Evolutionary conservation across 2,329 filamentous ascomycete species (phyloP).

Genomic region (Capronia epimyces): DNA sequence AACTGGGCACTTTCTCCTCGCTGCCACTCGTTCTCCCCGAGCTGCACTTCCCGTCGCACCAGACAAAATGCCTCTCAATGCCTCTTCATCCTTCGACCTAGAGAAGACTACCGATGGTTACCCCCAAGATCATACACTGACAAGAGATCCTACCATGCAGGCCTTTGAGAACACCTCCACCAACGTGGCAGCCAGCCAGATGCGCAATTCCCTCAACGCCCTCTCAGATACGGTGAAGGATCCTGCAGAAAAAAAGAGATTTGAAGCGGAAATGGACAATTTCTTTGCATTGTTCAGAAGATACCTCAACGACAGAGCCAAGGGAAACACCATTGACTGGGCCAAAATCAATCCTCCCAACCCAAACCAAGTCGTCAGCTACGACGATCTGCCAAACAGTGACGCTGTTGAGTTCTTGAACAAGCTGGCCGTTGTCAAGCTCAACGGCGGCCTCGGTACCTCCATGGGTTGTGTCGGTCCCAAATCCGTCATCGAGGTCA

Average conservation of each 20-base stretch:
- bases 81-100: constrained; percentile 6
- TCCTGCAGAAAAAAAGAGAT: constrained; percentile 66
- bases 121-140: constrained; percentile 11
- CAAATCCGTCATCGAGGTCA: constrained; percentile 99
- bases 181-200: constrained; percentile 94
- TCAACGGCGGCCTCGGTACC: constrained; percentile 97
- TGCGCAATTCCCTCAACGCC: constrained; percentile 94
- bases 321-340: constrained; percentile 95
- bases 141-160: constrained; percentile 45
- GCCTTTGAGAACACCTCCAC: constrained; percentile 99
- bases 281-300: constrained; percentile 98
- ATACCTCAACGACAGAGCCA: constrained; percentile 98
- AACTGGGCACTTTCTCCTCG: background rate
- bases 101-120: background rate
- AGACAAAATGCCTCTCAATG: background rate
- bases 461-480: constrained; percentile 99
- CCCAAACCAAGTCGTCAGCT: constrained; percentile 89
- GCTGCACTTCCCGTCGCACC: background rate
- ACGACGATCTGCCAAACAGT: constrained; percentile 80
- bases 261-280: constrained; percentile 99
- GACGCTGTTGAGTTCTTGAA: constrained; percentile 91
- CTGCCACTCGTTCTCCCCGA: constrained; percentile 15
- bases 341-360: constrained; percentile 92
- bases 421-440: constrained; percentile 97
- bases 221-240: constrained; percentile 87